These are phyloP conservation scores for Naganishia friedmannii DNA, from an alignment of 768 basidiomycete genomes.

Conservation along the genomic window DNA sequence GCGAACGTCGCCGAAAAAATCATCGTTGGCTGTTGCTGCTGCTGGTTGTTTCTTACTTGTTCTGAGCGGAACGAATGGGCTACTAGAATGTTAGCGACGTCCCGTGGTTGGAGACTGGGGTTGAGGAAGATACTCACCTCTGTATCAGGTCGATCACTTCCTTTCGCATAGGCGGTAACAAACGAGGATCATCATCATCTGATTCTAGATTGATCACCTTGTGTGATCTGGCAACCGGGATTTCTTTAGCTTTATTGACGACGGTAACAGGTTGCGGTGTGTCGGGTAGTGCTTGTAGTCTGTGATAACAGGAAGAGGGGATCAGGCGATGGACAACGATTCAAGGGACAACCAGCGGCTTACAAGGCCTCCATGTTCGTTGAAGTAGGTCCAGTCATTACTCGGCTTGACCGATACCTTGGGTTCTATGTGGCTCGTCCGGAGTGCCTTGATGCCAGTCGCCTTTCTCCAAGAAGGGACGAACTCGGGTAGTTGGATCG, in stretches of 20 bases:
- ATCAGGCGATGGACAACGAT: neutral
- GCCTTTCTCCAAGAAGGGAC: neutral
- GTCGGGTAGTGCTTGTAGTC: slow-evolving; percentile 23
- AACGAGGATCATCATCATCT: slow-evolving; percentile 13
- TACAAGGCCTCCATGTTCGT: slow-evolving; percentile 29
- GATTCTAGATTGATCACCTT: slow-evolving; percentile 20
- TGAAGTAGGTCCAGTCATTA: slow-evolving; percentile 12
- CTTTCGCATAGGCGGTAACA: neutral
- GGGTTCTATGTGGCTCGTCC: no score
- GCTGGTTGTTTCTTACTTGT: slow-evolving; percentile 8
- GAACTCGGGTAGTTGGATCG: neutral
- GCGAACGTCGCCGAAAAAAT: slow-evolving; percentile 18
- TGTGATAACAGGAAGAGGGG: neutral
- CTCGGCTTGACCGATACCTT: neutral
- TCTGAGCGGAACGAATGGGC: slow-evolving; percentile 1
- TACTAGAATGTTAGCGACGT: neutral
- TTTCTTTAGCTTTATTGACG: neutral
- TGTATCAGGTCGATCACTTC: slow-evolving; percentile 8
- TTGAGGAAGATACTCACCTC: neutral
- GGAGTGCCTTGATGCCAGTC: neutral
- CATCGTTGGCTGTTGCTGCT: neutral
- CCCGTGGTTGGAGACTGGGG: neutral
- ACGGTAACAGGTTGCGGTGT: slow-evolving; percentile 8
- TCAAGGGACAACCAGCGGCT: neutral
- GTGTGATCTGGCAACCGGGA: neutral